Evolutionary conservation across 2,329 filamentous ascomycete species (phyloP), one percentile per base, ranked within the genome.

Genomic region (Aaosphaeria pasadenensis): DNA sequence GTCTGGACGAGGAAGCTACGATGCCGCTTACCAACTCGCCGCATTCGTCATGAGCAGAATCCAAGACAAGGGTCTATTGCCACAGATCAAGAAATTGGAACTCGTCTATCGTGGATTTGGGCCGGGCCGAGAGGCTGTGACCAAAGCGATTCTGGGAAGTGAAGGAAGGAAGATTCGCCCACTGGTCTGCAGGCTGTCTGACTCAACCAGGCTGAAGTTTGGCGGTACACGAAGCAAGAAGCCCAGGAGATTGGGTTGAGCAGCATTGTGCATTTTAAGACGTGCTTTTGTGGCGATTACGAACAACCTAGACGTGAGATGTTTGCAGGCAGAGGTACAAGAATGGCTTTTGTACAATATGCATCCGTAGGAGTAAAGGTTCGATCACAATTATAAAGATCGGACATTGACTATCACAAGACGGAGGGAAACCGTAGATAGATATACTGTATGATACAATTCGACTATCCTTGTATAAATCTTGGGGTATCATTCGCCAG

Each of bases 151-250:
- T 49, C 74, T 99, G 71, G 91, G 92, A 33, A 85, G 79, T 24
- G 92, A 99, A 70, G 94, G 94, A 48, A 85, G 83, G 65, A 70
- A 84, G 60, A 73, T 97, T 56, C 82, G 90, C 58, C 76, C 80
- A 31, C 84, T 88, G 75, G 88, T 99, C 56, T 77, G 83, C 39
- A 85, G 85, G 59, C 87, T 99, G 52, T 85, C 88, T 31, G 94
- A 99, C 74, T 80, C 84, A 38, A 97, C 92, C 47, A 87, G 87
- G 63, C 73, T 97, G 71, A 99, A 99, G 78, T 96, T 97, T 78
- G 94, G 91, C 74, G 95, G 94, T 66, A 89, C 88, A 36, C 88
- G 91, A 72, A 92, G 90, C 76, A 82, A 81, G 71, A 89, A 86
- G 69, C 87, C 85, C 36, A 91, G 91, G 73, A 87, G 94, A 76